Base-by-base conservation (phyloP, 164 flowering plant genomes). In the Piper longum region DNA sequence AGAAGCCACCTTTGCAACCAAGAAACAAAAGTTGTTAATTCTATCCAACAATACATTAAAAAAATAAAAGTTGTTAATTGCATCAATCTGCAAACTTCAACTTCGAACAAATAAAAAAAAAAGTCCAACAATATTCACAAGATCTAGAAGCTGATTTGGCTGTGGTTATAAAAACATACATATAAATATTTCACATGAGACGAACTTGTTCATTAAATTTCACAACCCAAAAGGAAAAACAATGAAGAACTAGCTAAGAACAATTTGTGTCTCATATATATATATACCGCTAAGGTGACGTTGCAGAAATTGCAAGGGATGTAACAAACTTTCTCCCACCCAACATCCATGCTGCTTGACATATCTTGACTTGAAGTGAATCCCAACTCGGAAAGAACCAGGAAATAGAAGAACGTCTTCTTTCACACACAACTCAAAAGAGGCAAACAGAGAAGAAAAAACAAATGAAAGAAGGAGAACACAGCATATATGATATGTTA, bases 301-400 rank as follows among this genome's bases (percentile, higher is more conserved):
- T 84, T 91, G 96, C 98, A 91, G 86, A 81, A 86, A 83, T 83
- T 87, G 95, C 98, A 91, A 75, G 85, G 90, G 48, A 89, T 89
- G 78, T 91, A 89, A 69, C 88, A 91, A 56, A 89, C 89, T 51
- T 85, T 83, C 69, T 88, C 98, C 36, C 89, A 26, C 36, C 36
- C 36, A 26, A 26, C 36, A 26, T 26, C 36, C 36, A 26, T 26
- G 36, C 36, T 81, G 85, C 81, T 75, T 62, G 67, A 62, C 70
- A 61, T 61, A 60, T 14, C 64, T 61, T 48, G 36, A 14, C 48
- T 48, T 48, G 52, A 48, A 6, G 52, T 13, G 0, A 48, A 4
- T 48, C 52, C 52, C 12, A 48, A 48, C 52, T 48, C 52, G 12
- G 14, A 48, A 2, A 48, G 52, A 48, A 48, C 52, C 11, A 48